These are phyloP conservation scores for Metschnikowia hibisci DNA, from an alignment of 805 yeast genomes.

Conservation along the genomic window DNA sequence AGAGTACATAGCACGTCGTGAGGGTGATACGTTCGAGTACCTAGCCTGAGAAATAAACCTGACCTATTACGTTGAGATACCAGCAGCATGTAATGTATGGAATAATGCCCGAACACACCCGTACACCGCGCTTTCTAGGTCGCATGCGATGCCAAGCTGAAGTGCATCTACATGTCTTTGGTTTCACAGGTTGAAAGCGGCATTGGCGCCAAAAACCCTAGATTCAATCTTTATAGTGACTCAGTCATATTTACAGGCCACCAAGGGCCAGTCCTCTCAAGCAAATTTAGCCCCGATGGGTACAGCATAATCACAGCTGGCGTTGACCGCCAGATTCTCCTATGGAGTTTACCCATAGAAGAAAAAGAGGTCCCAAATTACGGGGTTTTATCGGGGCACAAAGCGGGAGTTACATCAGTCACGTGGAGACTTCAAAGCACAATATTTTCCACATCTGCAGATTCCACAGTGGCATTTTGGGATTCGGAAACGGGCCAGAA, in stretches of 20 bases:
- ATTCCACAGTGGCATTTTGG: slow-evolving; percentile 57
- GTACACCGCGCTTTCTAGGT: slow-evolving; percentile 2
- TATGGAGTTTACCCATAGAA: slow-evolving; percentile 42
- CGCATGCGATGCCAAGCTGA: background rate
- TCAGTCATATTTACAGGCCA: slow-evolving; percentile 49
- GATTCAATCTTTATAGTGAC: slow-evolving; percentile 20
- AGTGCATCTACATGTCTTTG: slow-evolving; percentile 8
- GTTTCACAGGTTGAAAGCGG: background rate
- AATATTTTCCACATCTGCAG: slow-evolving; percentile 56
- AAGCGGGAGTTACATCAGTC: slow-evolving; percentile 59
- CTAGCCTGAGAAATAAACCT: slow-evolving; percentile 49
- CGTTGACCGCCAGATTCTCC: slow-evolving; percentile 45
- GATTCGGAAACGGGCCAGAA: slow-evolving; percentile 56
- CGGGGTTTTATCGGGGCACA: slow-evolving; percentile 53
- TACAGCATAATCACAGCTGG: slow-evolving; percentile 59
- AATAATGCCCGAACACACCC: background rate
- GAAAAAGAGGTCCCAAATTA: slow-evolving; percentile 31
- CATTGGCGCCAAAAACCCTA: background rate
- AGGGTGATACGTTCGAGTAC: slow-evolving; percentile 72
- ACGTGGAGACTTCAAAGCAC: slow-evolving; percentile 45
- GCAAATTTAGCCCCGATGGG: slow-evolving; percentile 52
- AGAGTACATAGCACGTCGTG: slow-evolving; percentile 77
- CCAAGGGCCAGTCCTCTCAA: slow-evolving; percentile 48
- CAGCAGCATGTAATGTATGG: no score
- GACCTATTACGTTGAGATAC: no score